phyloP scores from a whole-genome alignment of 495 filamentous ascomycete species.

The Penicillium antarcticum region DNA sequence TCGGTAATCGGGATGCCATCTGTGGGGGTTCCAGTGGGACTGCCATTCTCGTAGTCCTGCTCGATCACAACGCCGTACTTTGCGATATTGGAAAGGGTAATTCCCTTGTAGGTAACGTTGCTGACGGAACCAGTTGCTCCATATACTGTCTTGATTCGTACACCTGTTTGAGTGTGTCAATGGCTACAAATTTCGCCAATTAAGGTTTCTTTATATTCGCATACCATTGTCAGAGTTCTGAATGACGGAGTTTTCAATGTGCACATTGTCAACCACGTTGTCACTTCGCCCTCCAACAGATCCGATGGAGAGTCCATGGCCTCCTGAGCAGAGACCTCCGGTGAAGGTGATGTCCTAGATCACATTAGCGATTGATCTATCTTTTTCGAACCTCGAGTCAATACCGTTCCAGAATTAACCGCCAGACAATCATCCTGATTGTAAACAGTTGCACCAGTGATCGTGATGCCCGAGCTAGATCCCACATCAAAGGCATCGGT shows the following conservation, averaged over 20 bases:
- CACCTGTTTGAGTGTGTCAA: background rate
- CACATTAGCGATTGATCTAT: background rate
- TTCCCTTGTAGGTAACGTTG: constrained; percentile 56
- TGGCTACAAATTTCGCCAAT: background rate
- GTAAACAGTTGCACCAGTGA: constrained; percentile 51
- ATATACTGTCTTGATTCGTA: constrained; percentile 60
- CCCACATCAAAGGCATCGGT: constrained; percentile 69
- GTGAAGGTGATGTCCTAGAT: constrained; percentile 41
- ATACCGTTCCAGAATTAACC: constrained; percentile 45
- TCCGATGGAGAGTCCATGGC: constrained; percentile 58
- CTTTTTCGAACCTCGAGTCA: background rate
- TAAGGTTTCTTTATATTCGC: background rate
- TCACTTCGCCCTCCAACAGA: constrained; percentile 55
- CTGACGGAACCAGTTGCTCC: constrained; percentile 52
- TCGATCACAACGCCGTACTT: constrained; percentile 63
- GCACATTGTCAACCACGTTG: constrained; percentile 51
- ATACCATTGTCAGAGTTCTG: constrained; percentile 44
- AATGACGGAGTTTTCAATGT: constrained; percentile 42
- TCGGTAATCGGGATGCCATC: constrained; percentile 57
- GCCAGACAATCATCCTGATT: constrained; percentile 70
- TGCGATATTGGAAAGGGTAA: constrained; percentile 52
- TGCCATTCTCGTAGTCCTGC: constrained; percentile 65
- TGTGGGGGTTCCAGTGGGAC: constrained; percentile 55
- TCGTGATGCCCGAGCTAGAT: constrained; percentile 47
- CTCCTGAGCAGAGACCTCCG: constrained; percentile 44